phyloP scores from a whole-genome alignment of 169 alveolate species.

The Theileria equi region DNA sequence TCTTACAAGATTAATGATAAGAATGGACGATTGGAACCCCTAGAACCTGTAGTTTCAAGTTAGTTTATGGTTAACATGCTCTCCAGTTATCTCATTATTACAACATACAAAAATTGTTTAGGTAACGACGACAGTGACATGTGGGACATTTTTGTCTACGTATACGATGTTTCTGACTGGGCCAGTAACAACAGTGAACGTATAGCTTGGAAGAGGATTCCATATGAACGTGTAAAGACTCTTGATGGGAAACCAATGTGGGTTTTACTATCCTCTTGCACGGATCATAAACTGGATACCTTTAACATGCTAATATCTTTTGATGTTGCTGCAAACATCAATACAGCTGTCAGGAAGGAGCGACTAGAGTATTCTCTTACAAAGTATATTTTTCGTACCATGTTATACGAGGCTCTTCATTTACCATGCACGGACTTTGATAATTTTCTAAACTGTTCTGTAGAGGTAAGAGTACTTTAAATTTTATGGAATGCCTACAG shows the following conservation, averaged over 20 bases:
- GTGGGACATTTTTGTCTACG: conserved; percentile 71
- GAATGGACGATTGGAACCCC: conserved; percentile 76
- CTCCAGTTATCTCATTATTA: neutral
- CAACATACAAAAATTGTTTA: neutral
- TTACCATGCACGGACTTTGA: conserved; percentile 78
- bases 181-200: conserved; percentile 30
- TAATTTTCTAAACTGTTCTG: conserved; percentile 69
- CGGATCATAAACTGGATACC: conserved; percentile 40
- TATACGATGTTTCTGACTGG: conserved; percentile 35
- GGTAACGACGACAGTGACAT: conserved; percentile 64
- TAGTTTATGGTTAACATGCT: neutral
- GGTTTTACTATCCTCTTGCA: conserved; percentile 58
- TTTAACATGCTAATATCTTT: conserved; percentile 66
- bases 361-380: conserved; percentile 79
- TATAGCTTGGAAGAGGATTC: conserved; percentile 76
- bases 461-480: conserved; percentile 33
- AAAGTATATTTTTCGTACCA: conserved; percentile 75
- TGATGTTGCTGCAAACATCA: conserved; percentile 34
- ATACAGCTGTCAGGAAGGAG: conserved; percentile 66
- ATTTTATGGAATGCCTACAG: conserved; percentile 18
- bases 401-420: conserved; percentile 85
- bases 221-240: conserved; percentile 63
- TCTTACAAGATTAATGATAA: conserved; percentile 72
- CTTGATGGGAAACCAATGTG: conserved; percentile 83
- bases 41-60: conserved; percentile 74